phyloP scores from a whole-genome alignment of 73 alveolate species.

The Paramecium caudatum region DNA sequence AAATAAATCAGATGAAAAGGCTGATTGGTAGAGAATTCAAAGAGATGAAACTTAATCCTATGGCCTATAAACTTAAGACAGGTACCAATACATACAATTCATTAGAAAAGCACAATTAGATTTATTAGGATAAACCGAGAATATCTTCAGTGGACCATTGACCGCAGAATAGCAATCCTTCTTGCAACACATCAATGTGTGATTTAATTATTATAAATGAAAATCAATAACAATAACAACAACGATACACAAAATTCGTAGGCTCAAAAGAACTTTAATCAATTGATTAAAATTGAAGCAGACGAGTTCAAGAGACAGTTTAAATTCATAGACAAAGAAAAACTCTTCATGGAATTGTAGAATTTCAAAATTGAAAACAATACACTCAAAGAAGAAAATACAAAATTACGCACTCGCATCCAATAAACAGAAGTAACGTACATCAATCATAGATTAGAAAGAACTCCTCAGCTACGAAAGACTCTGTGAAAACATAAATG shows the following conservation, averaged over 20 bases:
- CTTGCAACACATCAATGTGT: not conserved
- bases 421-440: conserved; percentile 50
- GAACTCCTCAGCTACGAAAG: conserved; percentile 51
- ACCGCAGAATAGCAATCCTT: conserved; percentile 45
- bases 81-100: not conserved
- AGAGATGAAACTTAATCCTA: conserved; percentile 29
- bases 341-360: conserved; percentile 62
- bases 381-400: conserved; percentile 51
- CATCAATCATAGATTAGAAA: conserved; percentile 21
- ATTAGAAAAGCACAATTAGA: conserved; percentile 16
- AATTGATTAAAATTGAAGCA: conserved; percentile 28
- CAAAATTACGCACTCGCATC: conserved; percentile 24
- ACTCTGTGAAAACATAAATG: conserved; percentile 44
- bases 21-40: conserved; percentile 14
- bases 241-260: conserved; percentile 48
- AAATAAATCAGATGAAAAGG: not conserved
- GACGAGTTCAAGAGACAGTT: conserved; percentile 48
- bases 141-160: conserved; percentile 37
- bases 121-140: conserved; percentile 24
- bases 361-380: conserved; percentile 37
- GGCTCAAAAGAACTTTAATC: conserved; percentile 52
- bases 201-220: conserved; percentile 8
- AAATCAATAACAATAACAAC: conserved; percentile 45
- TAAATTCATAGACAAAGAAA: conserved; percentile 53
- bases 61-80: not conserved